Percentiles rank a stretch among this genome's conserved stretches.
These are phyloP conservation scores for Aspergillus funiculosus DNA, from an alignment of 495 filamentous ascomycete species.

Conservation along the genomic window DNA sequence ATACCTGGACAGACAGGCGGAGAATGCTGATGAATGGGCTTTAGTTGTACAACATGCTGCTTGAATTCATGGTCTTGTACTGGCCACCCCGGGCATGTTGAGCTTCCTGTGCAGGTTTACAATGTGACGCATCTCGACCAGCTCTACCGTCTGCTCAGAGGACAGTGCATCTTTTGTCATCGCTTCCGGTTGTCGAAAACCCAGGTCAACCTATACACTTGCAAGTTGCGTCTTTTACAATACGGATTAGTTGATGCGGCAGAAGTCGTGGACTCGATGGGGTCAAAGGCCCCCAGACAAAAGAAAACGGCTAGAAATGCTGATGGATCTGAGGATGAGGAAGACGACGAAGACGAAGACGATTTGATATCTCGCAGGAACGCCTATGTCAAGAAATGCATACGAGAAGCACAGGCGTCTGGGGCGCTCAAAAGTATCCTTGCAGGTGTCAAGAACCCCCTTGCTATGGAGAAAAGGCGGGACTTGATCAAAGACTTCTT, in stretches of 20 bases:
- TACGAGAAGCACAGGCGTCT: slow-evolving; percentile 48
- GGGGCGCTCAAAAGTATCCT: slow-evolving; percentile 45
- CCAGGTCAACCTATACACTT: slow-evolving; percentile 67
- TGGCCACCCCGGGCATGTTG: slow-evolving; percentile 91
- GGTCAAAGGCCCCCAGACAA: slow-evolving; percentile 25
- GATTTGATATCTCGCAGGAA: slow-evolving; percentile 60
- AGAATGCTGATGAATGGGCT: too few relatives aligned
- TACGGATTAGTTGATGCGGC: slow-evolving; percentile 74
- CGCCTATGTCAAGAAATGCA: slow-evolving; percentile 61
- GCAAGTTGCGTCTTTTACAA: slow-evolving; percentile 82
- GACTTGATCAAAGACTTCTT: slow-evolving; percentile 75
- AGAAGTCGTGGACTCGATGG: slow-evolving; percentile 58
- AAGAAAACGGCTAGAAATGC: slow-evolving; percentile 31
- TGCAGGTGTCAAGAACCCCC: slow-evolving; percentile 68
- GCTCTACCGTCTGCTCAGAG: slow-evolving; percentile 70
- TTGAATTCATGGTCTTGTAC: slow-evolving; percentile 73
- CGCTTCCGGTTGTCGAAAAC: slow-evolving; percentile 67
- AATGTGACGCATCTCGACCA: slow-evolving; percentile 94
- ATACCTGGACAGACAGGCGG: too few relatives aligned
- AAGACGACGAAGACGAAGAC: slow-evolving; percentile 50
- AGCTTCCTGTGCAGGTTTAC: slow-evolving; percentile 86
- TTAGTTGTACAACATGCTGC: slow-evolving; percentile 85
- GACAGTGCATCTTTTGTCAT: slow-evolving; percentile 86
- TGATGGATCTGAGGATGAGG: slow-evolving; percentile 48
- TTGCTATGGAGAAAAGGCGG: slow-evolving; percentile 68